These are phyloP conservation scores for Rutstroemia sp. DNA, from an alignment of 2,329 filamentous ascomycete species.

Conservation along the genomic window DNA sequence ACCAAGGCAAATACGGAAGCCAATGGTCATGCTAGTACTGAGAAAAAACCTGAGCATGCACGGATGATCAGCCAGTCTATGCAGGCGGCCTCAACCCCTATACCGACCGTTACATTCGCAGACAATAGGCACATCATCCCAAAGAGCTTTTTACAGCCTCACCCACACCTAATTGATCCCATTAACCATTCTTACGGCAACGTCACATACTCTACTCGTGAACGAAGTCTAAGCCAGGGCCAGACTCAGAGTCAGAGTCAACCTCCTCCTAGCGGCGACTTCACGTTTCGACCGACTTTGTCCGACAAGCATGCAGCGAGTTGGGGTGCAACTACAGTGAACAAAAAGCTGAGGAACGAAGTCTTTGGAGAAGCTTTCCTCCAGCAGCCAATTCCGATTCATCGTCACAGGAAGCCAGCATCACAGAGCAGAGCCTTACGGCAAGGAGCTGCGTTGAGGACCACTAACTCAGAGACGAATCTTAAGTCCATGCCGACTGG, in stretches of 20 bases:
- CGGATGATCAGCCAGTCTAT: conserved; percentile 68
- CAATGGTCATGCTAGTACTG: conserved; percentile 12
- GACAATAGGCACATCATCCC: conserved; percentile 93
- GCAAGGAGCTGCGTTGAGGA: conserved; percentile 34
- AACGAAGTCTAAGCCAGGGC: conserved; percentile 20
- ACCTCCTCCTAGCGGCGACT: conserved; percentile 11
- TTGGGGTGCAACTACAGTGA: conserved; percentile 91
- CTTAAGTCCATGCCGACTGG: conserved; percentile 21
- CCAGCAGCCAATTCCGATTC: conserved; percentile 71
- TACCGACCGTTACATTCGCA: conserved; percentile 87
- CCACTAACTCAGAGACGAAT: conserved; percentile 28
- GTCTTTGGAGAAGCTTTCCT: conserved; percentile 89
- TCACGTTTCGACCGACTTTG: conserved; percentile 35
- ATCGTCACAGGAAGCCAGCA: conserved; percentile 62
- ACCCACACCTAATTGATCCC: conserved; percentile 37
- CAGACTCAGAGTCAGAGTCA: conserved; percentile 14
- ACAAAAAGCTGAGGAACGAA: conserved; percentile 79
- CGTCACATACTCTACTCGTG: conserved; percentile 26
- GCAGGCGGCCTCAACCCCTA: conserved; percentile 52
- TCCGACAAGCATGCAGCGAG: conserved; percentile 54
- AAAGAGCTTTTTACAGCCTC: conserved; percentile 63
- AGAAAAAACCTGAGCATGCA: conserved; percentile 28
- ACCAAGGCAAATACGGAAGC: neutral
- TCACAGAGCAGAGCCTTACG: conserved; percentile 59
- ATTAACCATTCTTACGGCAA: conserved; percentile 21